These are phyloP conservation scores for Chlamydomonas applanata DNA, from an alignment of 139 green algal genomes.

Conservation along the genomic window DNA sequence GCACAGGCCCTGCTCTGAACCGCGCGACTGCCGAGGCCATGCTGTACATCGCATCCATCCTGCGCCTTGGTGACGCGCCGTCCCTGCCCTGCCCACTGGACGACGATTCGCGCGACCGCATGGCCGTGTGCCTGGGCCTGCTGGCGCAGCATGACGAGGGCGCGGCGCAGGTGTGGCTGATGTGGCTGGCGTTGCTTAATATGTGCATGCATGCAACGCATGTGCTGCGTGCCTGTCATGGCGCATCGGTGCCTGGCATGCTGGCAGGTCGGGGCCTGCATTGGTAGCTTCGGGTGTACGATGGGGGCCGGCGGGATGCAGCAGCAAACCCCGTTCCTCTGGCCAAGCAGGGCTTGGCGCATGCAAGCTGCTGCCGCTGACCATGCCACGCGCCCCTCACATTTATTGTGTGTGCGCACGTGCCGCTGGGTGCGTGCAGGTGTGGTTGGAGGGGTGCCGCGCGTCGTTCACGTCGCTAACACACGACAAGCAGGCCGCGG, in stretches of 20 bases:
- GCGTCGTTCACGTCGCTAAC: constrained; percentile 80
- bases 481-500: constrained; percentile 44
- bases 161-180: constrained; percentile 26
- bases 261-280: no score
- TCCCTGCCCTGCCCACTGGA: constrained; percentile 55
- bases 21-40: constrained; percentile 66
- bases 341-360: no score
- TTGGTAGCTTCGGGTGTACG: no score
- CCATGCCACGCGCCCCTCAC: no score
- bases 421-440: no score
- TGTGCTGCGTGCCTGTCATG: no score
- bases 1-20: constrained; percentile 38
- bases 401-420: no score
- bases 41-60: constrained; percentile 78
- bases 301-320: no score
- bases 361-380: no score
- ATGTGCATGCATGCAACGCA: no score
- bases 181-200: neutral
- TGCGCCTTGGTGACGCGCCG: constrained; percentile 76
- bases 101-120: constrained; percentile 81
- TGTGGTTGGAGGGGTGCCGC: constrained; percentile 85
- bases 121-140: constrained; percentile 69
- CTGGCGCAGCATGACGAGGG: constrained; percentile 45
- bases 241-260: no score
- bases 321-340: no score